A percentile compares a stretch with the other conserved stretches of the same genome.
phyloP scores from a whole-genome alignment of 2,329 filamentous ascomycete species.

The Zymoseptoria passerinii region DNA sequence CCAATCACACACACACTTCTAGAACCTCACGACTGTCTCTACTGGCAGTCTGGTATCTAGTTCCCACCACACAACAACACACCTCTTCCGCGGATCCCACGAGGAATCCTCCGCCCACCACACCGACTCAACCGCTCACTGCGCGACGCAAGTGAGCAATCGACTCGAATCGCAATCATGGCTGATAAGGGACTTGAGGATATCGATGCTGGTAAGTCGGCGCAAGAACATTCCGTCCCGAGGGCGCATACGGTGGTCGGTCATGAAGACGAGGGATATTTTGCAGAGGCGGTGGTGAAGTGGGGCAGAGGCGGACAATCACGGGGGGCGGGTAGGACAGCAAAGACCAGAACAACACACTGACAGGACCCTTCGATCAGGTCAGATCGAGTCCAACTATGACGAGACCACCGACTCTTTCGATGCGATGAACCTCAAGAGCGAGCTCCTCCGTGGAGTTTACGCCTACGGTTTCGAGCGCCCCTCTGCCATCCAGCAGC shows the following conservation, averaged over 20 bases:
- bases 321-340: neutral
- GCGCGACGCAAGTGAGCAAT: conserved; percentile 62
- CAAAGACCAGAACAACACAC: conserved; percentile 1
- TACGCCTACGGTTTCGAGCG: conserved; percentile 99
- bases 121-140: conserved; percentile 51
- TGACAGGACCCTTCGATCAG: conserved; percentile 43
- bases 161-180: conserved; percentile 70
- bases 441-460: conserved; percentile 95
- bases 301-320: neutral
- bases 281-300: neutral
- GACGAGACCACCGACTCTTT: conserved; percentile 99
- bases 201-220: conserved; percentile 78
- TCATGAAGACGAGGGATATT: conserved; percentile 1
- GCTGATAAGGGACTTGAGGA: conserved; percentile 98
- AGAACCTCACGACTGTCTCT: conserved; percentile 39
- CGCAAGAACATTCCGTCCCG: neutral
- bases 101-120: conserved; percentile 34
- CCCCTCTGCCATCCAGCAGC: conserved; percentile 98
- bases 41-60: conserved; percentile 43
- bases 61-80: conserved; percentile 26
- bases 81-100: conserved; percentile 32
- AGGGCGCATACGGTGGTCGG: neutral
- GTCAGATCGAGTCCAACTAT: conserved; percentile 99
- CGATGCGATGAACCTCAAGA: conserved; percentile 94
- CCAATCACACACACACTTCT: conserved; percentile 23